phyloP scores from a whole-genome alignment of 169 alveolate genomes.

The Cryptosporidium tyzzeri region DNA sequence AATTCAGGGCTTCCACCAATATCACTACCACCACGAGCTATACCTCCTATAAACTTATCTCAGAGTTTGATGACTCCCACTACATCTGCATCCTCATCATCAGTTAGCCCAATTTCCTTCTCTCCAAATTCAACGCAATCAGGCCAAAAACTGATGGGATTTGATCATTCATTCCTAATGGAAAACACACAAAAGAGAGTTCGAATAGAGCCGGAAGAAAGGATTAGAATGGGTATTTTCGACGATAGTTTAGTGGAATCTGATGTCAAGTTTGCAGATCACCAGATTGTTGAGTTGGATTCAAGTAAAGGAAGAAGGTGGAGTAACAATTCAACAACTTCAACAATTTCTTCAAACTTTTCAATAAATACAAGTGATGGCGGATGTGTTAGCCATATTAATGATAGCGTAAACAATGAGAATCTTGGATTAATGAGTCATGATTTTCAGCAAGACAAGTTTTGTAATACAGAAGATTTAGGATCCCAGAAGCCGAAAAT shows the following conservation, averaged over 20 bases:
- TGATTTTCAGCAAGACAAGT: constrained; percentile 16
- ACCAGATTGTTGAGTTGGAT: constrained; percentile 33
- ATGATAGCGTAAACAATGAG: not conserved
- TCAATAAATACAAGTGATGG: constrained; percentile 2
- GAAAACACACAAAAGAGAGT: constrained; percentile 14
- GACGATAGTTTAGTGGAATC: constrained; percentile 7
- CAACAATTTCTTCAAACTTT: constrained; percentile 57
- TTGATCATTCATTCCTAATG: not conserved
- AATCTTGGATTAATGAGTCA: not conserved
- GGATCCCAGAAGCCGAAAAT: constrained; percentile 15
- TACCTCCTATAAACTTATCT: not conserved
- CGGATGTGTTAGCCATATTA: not conserved
- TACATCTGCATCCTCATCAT: not conserved
- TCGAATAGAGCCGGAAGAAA: constrained; percentile 5
- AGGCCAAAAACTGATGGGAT: not conserved
- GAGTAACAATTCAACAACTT: constrained; percentile 72
- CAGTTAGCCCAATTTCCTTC: constrained; percentile 2
- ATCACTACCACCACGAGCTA: not conserved
- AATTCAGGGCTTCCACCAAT: not conserved
- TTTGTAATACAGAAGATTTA: constrained; percentile 5
- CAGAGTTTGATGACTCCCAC: constrained; percentile 25
- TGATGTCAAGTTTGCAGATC: not conserved
- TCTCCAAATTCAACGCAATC: not conserved
- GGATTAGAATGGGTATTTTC: not conserved
- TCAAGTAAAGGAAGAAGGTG: constrained; percentile 73